A percentile compares a stretch with the other conserved stretches of the same genome.
Conservation (phyloP, 176 grass and related monocot genomes). For the Panicum miliaceum region DNA sequence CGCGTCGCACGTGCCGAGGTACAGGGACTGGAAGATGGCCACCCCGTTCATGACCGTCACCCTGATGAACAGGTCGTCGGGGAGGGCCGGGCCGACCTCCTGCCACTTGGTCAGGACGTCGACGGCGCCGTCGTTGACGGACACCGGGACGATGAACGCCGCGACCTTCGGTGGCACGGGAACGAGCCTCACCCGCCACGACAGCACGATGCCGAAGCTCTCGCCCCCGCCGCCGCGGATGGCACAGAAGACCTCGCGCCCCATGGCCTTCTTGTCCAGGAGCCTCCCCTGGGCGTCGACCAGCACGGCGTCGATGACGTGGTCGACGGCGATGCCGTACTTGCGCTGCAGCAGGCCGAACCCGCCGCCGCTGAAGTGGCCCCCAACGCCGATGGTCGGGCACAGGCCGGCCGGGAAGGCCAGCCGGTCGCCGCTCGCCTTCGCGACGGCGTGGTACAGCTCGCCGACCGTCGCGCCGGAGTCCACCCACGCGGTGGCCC, state of each 20-base stretch:
- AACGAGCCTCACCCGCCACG: conserved; percentile 54
- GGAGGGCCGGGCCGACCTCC: conserved; percentile 40
- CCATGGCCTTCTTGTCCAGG: conserved; percentile 54
- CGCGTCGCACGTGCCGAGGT: conserved; percentile 43
- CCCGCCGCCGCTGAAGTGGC: conserved; percentile 69
- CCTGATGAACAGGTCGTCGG: conserved; percentile 48
- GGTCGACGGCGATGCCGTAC: conserved; percentile 55
- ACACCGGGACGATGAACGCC: conserved; percentile 39
- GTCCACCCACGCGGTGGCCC: conserved; percentile 60
- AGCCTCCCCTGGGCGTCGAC: conserved; percentile 54
- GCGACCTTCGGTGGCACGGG: conserved; percentile 46
- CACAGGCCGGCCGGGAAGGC: conserved; percentile 65
- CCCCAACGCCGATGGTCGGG: conserved; percentile 60
- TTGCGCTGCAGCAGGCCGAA: conserved; percentile 61
- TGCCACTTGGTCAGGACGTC: conserved; percentile 57
- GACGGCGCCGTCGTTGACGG: conserved; percentile 44
- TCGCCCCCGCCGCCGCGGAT: conserved; percentile 61
- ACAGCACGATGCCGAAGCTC: conserved; percentile 67
- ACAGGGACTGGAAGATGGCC: conserved; percentile 42
- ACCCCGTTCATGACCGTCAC: not conserved
- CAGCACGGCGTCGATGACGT: conserved; percentile 61
- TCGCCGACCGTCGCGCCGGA: conserved; percentile 65
- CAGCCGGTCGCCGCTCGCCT: not conserved
- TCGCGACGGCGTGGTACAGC: conserved; percentile 54
- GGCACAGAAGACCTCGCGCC: conserved; percentile 54